Evolutionary conservation across 108 stramenopile species (phyloP).

Genomic region (Aurantiochytrium sp.): DNA sequence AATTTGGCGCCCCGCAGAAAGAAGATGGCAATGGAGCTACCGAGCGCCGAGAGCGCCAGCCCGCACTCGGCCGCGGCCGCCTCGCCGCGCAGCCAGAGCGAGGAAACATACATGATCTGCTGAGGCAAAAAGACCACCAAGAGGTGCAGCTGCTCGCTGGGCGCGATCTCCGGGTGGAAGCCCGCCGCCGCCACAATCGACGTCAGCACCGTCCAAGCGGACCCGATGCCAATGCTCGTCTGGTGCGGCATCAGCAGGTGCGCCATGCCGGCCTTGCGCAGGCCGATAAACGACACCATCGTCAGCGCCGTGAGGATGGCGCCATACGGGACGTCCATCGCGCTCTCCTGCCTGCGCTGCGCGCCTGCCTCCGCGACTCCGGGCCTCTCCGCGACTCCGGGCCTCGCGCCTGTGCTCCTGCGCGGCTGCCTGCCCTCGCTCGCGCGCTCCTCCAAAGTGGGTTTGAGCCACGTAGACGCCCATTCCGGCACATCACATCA

Average conservation of each 20-base stretch:
- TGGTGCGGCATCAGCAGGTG: slow-evolving; percentile 25
- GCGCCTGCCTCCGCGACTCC: too few species aligned
- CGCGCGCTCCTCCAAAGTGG: too few species aligned
- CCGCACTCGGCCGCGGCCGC: not conserved
- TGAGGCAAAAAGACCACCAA: not conserved
- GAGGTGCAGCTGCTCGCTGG: not conserved
- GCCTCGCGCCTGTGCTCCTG: too few species aligned
- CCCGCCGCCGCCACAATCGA: not conserved
- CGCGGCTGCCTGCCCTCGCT: too few species aligned
- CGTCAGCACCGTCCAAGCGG: not conserved
- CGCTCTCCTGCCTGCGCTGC: too few species aligned
- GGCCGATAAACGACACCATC: not conserved
- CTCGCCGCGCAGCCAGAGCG: not conserved
- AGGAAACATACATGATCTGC: not conserved
- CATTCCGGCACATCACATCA: too few species aligned
- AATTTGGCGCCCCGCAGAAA: not conserved
- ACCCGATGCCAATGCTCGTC: not conserved
- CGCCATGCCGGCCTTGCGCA: slow-evolving; percentile 8
- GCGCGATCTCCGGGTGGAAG: not conserved
- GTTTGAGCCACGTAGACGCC: too few species aligned
- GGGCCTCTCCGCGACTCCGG: too few species aligned
- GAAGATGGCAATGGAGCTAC: not conserved
- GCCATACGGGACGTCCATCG: not conserved
- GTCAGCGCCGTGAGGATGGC: not conserved
- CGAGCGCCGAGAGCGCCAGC: not conserved